A percentile compares a stretch with the other conserved stretches of the same genome.
Conservation (phyloP, 2,329 filamentous ascomycete genomes). For the Fusarium luffae region DNA sequence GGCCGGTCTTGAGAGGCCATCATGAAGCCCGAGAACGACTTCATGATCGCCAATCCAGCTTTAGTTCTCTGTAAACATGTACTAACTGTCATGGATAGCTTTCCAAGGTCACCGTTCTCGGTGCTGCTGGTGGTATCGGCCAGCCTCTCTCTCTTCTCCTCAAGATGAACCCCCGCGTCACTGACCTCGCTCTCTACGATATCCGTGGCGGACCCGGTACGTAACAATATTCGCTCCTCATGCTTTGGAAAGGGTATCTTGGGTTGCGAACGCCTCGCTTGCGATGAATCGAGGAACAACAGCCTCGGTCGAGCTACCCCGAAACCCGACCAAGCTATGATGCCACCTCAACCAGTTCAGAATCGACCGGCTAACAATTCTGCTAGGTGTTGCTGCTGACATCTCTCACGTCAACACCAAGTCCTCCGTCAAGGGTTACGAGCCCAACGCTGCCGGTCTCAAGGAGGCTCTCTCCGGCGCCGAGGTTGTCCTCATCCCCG, state of each 20-base stretch:
- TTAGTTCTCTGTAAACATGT: neutral
- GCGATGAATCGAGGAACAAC: neutral
- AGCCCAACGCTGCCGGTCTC: slow-evolving; percentile 80
- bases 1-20: slow-evolving; percentile 19
- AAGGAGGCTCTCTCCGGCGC: slow-evolving; percentile 82
- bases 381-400: slow-evolving; percentile 92
- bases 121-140: slow-evolving; percentile 97
- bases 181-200: slow-evolving; percentile 96
- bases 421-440: slow-evolving; percentile 91
- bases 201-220: slow-evolving; percentile 92
- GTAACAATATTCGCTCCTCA: slow-evolving; percentile 48
- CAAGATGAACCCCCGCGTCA: slow-evolving; percentile 97
- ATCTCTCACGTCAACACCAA: slow-evolving; percentile 99
- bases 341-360: slow-evolving; percentile 30
- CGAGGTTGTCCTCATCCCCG: slow-evolving; percentile 96
- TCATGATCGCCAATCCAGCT: neutral
- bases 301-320: neutral
- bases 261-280: slow-evolving; percentile 8
- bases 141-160: slow-evolving; percentile 97
- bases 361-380: slow-evolving; percentile 37
- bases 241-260: neutral
- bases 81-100: slow-evolving; percentile 65
- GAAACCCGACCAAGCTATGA: slow-evolving; percentile 10
- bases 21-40: neutral
- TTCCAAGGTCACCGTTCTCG: slow-evolving; percentile 97